Percentiles rank a stretch among this genome's conserved stretches.
Evolutionary conservation across 2,329 filamentous ascomycete genomes (phyloP).

Genomic region (Phoma herbarum): DNA sequence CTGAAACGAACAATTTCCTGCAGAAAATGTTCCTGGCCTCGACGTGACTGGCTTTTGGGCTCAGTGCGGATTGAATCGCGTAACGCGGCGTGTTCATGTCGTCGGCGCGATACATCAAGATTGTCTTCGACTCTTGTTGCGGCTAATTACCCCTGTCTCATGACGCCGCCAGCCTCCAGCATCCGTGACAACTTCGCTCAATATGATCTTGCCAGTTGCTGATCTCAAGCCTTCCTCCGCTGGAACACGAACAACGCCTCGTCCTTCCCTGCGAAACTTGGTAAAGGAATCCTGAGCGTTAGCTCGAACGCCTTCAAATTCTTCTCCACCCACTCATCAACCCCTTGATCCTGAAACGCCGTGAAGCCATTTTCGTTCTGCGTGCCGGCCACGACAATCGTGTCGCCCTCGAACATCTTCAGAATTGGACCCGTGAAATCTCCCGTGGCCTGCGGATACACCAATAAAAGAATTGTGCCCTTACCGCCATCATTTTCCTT

Average conservation of each 20-base stretch:
- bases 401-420: conserved; percentile 68
- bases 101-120: too few relatives aligned
- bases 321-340: conserved; percentile 71
- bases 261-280: conserved; percentile 80
- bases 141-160: neutral
- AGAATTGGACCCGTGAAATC: conserved; percentile 72
- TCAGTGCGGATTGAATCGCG: neutral
- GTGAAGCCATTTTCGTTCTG: conserved; percentile 80
- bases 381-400: conserved; percentile 75
- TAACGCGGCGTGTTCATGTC: neutral
- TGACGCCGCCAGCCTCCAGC: neutral
- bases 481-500: conserved; percentile 54
- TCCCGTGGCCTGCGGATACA: conserved; percentile 75
- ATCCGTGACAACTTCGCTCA: neutral
- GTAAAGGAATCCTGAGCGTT: conserved; percentile 71
- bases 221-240: conserved; percentile 35
- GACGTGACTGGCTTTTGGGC: neutral
- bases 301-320: conserved; percentile 67
- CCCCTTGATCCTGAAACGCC: conserved; percentile 68
- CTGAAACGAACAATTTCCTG: neutral
- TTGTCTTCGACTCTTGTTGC: neutral
- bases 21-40: neutral
- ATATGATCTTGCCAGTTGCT: neutral
- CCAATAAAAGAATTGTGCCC: conserved; percentile 70
- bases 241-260: conserved; percentile 75